Evolutionary conservation across 2,329 filamentous ascomycete species (phyloP).

Genomic region (Xylaria sp.): DNA sequence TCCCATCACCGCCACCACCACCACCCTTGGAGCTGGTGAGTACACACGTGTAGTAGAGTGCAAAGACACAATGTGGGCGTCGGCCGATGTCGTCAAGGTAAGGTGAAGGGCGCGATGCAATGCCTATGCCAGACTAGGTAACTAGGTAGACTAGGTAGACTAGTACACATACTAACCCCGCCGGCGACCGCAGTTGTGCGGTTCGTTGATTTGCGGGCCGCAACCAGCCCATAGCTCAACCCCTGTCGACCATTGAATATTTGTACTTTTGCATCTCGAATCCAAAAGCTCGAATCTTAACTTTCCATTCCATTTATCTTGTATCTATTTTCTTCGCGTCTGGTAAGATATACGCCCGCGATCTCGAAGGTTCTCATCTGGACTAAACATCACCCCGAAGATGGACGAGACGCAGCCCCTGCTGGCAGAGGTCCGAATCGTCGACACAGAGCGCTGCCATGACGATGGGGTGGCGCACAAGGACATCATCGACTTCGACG

Average conservation of each 20-base stretch:
- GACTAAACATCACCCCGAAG: constrained; percentile 5
- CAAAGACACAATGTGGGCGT: neutral
- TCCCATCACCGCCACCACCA: too few relatives aligned
- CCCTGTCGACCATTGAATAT: constrained; percentile 7
- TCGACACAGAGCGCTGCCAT: constrained; percentile 39
- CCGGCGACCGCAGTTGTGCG: too few relatives aligned
- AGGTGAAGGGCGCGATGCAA: constrained; percentile 23
- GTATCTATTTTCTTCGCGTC: neutral
- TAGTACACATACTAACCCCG: too few relatives aligned
- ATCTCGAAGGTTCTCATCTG: neutral
- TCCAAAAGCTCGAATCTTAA: neutral
- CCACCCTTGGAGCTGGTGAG: neutral
- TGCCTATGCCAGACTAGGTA: neutral
- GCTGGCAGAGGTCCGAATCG: constrained; percentile 42
- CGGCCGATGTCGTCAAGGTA: constrained; percentile 29
- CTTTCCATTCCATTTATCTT: neutral
- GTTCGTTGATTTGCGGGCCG: constrained; percentile 10
- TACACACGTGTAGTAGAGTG: neutral
- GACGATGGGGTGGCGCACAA: constrained; percentile 40
- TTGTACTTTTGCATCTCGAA: neutral
- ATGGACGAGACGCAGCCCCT: constrained; percentile 53
- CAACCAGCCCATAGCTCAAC: constrained; percentile 16
- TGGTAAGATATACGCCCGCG: constrained; percentile 19
- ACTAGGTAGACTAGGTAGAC: too few relatives aligned
- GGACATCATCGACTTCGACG: constrained; percentile 57